Conservation (phyloP, 208 protist species). For the Trypanosoma mega region DNA sequence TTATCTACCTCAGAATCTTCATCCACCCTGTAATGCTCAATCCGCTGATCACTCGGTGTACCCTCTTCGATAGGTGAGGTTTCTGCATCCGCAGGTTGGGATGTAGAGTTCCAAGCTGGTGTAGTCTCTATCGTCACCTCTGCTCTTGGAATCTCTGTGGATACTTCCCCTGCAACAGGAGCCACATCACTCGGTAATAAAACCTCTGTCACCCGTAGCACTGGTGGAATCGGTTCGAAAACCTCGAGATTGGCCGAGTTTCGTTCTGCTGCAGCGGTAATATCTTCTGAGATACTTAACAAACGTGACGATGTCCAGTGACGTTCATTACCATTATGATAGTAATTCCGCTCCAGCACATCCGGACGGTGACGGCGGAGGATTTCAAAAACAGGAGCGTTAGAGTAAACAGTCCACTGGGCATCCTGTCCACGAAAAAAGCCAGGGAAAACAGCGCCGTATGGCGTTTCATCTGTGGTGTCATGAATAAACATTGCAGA, state of each 20-base stretch:
- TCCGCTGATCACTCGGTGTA: no score
- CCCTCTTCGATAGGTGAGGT: neutral
- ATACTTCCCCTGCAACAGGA: neutral
- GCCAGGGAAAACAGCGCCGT: neutral
- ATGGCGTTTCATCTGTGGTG: no score
- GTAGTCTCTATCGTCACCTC: no score
- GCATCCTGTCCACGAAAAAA: neutral
- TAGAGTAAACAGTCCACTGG: neutral
- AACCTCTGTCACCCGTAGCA: conserved; percentile 32
- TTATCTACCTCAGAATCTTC: no score
- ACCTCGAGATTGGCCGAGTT: conserved; percentile 20
- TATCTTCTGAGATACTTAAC: conserved; percentile 31
- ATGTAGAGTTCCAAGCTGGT: no score
- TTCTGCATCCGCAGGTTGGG: neutral
- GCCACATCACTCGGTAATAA: conserved; percentile 1
- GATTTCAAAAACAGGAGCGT: conserved; percentile 6
- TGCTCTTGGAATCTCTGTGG: neutral
- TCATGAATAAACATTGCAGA: no score
- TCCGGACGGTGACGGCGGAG: neutral
- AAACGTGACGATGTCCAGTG: conserved; percentile 26
- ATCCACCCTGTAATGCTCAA: no score
- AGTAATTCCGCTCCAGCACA: conserved; percentile 2
- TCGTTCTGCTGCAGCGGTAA: conserved; percentile 24
- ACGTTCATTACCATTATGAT: neutral
- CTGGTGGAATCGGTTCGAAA: conserved; percentile 28